phyloP scores from a whole-genome alignment of 345 rosid species.

The Triadica sebifera region DNA sequence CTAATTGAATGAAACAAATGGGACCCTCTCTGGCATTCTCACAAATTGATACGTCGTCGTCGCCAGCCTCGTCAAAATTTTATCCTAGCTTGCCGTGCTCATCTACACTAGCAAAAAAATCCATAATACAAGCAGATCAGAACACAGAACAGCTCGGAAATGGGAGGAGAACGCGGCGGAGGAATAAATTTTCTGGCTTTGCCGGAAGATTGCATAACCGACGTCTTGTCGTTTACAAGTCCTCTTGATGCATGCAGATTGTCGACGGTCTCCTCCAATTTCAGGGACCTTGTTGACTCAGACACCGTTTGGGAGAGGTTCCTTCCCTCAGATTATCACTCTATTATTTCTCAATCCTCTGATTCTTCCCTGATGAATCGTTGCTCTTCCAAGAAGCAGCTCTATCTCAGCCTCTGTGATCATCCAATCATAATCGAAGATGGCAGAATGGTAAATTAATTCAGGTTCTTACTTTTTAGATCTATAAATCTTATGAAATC shows the following conservation, averaged over 20 bases:
- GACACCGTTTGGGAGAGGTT: slow-evolving; percentile 20
- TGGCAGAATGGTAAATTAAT: slow-evolving; percentile 27
- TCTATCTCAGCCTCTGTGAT: slow-evolving; percentile 26
- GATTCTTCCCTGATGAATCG: not conserved
- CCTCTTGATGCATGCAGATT: slow-evolving; percentile 12
- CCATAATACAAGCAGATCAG: no score
- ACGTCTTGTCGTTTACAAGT: slow-evolving; percentile 10
- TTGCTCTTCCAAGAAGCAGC: slow-evolving; percentile 9
- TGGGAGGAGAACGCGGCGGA: not conserved
- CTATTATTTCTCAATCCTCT: not conserved
- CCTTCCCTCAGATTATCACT: slow-evolving; percentile 11
- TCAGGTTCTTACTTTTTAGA: not conserved
- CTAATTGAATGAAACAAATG: no score
- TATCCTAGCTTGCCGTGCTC: no score
- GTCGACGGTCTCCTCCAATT: slow-evolving; percentile 7
- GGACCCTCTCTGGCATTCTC: no score
- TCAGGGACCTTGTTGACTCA: slow-evolving; percentile 2
- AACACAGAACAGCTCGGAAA: not conserved
- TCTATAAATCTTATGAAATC: not conserved
- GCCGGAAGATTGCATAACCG: slow-evolving; percentile 12
- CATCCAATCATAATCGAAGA: slow-evolving; percentile 30
- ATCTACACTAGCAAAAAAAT: no score
- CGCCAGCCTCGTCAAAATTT: no score
- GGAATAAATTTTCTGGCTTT: not conserved
- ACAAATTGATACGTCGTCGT: no score